Base-by-base conservation (phyloP, 2,329 filamentous ascomycete genomes). In the Aspergillus ustus region DNA sequence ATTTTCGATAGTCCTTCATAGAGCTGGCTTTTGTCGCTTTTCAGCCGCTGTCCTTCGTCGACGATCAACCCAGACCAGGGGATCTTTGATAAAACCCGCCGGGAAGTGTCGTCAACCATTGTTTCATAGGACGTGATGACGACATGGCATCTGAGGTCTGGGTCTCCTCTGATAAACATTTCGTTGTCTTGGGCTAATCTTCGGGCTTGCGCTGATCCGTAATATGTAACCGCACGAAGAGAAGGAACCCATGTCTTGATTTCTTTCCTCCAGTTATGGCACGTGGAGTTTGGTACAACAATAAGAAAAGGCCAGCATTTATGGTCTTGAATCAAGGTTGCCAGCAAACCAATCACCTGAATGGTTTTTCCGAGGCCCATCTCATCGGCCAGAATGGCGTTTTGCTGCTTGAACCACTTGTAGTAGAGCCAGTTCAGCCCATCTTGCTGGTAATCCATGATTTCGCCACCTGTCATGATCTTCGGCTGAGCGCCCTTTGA, bases 331-430 rank as follows among this genome's bases (percentile, higher is more conserved):
- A 90, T 83, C 43, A 98, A 78, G 0, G 89, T 88, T 1, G 91
- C 88, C 63, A 98, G 84, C 64, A 97, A 86, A 2, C 89, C 87
- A 63, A 98, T 91, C 56, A 97, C 88, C 74, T 99, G 95, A 34
- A 99, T 92, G 0, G 95, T 99, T 80, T 99, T 99, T 34, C 95
- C 95, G 2, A 99, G 85, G 45, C 95, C 95, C 95, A 99, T 99
- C 73, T 99, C 95, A 72, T 99, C 95, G 0, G 95, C 95, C 7
- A 98, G 85, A 61, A 98, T 94, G 29, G 93, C 91, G 70, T 95
- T 98, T 72, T 91, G 89, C 67, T 89, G 84, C 54, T 86, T 83
- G 70, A 93, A 91, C 82, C 92, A 98, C 72, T 95, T 95, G 74
- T 91, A 93, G 62, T 97, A 89, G 2, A 99, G 85, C 93, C 95